A percentile compares a stretch with the other conserved stretches of the same genome.
phyloP scores from a whole-genome alignment of 176 grass and related monocot genomes.

The Zea luxurians region DNA sequence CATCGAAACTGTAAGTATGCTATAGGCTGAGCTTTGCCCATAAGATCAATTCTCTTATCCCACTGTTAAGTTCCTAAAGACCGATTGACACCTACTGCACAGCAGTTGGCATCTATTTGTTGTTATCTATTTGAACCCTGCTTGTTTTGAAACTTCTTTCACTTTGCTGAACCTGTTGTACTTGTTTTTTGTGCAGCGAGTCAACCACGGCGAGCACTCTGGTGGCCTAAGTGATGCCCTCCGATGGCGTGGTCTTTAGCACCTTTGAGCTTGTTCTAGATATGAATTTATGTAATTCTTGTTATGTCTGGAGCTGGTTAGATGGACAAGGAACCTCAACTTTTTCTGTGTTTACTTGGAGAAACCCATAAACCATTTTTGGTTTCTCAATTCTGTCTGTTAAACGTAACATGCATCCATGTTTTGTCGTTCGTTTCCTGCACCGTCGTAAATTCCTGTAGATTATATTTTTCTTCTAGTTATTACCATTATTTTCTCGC shows the following conservation, averaged over 20 bases:
- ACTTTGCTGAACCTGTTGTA: neutral
- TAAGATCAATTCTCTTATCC: neutral
- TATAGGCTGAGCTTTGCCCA: no score
- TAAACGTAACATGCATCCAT: conserved; percentile 18
- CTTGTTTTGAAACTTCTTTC: neutral
- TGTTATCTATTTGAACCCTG: neutral
- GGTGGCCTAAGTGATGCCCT: conserved; percentile 58
- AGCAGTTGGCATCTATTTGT: neutral
- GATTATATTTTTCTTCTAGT: no score
- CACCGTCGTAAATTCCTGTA: neutral
- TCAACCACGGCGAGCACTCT: conserved; percentile 78
- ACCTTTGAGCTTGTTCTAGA: conserved; percentile 35
- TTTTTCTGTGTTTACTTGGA: conserved; percentile 46
- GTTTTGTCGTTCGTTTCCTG: neutral
- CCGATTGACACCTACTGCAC: neutral
- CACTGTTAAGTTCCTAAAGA: neutral
- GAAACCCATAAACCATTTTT: conserved; percentile 46
- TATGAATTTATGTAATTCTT: conserved; percentile 47
- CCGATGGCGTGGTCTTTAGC: conserved; percentile 14
- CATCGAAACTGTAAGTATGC: no score
- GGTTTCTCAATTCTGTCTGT: conserved; percentile 45
- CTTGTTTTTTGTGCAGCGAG: conserved; percentile 48
- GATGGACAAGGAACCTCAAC: conserved; percentile 44
- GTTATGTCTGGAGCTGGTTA: conserved; percentile 36
- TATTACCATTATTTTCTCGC: no score